phyloP scores from a whole-genome alignment of 164 flowering plant genomes.

The Aristolochia fimbriata region DNA sequence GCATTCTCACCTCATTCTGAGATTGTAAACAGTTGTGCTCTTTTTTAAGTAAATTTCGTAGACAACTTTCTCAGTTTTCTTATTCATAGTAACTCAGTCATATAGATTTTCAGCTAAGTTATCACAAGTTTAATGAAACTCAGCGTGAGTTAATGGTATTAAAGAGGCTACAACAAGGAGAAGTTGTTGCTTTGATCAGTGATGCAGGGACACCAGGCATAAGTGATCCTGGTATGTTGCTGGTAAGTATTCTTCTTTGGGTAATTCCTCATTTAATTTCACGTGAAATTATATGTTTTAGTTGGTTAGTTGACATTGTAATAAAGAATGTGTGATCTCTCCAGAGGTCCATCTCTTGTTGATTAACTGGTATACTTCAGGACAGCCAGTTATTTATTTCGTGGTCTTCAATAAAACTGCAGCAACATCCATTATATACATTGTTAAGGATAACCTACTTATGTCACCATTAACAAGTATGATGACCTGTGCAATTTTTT shows the following conservation, averaged over 20 bases:
- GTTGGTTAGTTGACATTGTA: no score
- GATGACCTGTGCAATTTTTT: no score
- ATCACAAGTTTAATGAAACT: slow-evolving; percentile 92
- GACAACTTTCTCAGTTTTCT: background rate
- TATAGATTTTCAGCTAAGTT: slow-evolving; percentile 75
- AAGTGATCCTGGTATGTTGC: slow-evolving; percentile 85
- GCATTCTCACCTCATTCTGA: background rate
- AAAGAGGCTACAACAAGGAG: slow-evolving; percentile 60
- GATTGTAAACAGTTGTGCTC: background rate
- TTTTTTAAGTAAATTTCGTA: no score
- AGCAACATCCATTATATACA: no score
- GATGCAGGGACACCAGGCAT: slow-evolving; percentile 99
- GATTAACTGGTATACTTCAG: no score
- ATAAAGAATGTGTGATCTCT: no score
- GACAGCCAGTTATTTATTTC: no score
- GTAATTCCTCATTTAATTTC: background rate
- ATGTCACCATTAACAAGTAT: no score
- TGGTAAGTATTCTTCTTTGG: slow-evolving; percentile 37
- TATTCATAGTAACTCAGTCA: slow-evolving; percentile 12
- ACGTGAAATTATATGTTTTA: background rate
- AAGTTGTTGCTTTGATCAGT: slow-evolving; percentile 80
- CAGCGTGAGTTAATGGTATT: slow-evolving; percentile 71
- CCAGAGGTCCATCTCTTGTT: no score
- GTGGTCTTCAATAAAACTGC: no score
- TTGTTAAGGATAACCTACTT: no score